Percentiles rank a stretch among this genome's conserved stretches.
phyloP scores from a whole-genome alignment of 768 basidiomycete genomes.

The Amanita pseudoporphyria region DNA sequence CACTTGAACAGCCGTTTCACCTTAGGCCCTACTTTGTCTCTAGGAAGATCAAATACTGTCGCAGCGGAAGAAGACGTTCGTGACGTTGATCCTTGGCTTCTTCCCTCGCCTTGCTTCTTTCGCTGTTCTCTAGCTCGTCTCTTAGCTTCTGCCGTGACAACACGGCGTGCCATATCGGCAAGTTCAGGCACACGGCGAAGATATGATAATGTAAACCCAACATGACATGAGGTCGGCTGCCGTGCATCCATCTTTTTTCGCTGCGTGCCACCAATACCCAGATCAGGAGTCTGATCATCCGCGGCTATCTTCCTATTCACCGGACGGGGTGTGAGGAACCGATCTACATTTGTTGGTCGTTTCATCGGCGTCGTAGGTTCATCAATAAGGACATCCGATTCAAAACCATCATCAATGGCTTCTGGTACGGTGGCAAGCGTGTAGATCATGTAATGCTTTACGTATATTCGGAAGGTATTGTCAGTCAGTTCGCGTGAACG shows the following conservation, averaged over 20 bases:
- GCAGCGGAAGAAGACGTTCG: slow-evolving; percentile 2
- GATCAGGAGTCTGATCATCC: slow-evolving; percentile 16
- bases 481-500: slow-evolving; percentile 58
- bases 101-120: slow-evolving; percentile 29
- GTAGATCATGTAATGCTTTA: slow-evolving; percentile 75
- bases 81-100: slow-evolving; percentile 9
- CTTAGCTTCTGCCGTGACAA: slow-evolving; percentile 52
- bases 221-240: slow-evolving; percentile 6
- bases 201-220: slow-evolving; percentile 65
- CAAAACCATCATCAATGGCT: slow-evolving; percentile 13
- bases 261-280: neutral
- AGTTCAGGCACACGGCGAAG: slow-evolving; percentile 72
- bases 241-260: no score
- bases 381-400: slow-evolving; percentile 8
- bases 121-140: slow-evolving; percentile 41
- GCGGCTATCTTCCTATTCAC: neutral
- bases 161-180: slow-evolving; percentile 48
- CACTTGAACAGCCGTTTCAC: slow-evolving; percentile 62
- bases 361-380: slow-evolving; percentile 17
- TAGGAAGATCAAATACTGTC: slow-evolving; percentile 7
- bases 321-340: neutral
- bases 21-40: slow-evolving; percentile 27
- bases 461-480: slow-evolving; percentile 64
- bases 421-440: slow-evolving; percentile 18
- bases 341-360: neutral